These are phyloP conservation scores for Gynostemma pentaphyllum DNA, from an alignment of 306 rosid species.

Conservation along the genomic window DNA sequence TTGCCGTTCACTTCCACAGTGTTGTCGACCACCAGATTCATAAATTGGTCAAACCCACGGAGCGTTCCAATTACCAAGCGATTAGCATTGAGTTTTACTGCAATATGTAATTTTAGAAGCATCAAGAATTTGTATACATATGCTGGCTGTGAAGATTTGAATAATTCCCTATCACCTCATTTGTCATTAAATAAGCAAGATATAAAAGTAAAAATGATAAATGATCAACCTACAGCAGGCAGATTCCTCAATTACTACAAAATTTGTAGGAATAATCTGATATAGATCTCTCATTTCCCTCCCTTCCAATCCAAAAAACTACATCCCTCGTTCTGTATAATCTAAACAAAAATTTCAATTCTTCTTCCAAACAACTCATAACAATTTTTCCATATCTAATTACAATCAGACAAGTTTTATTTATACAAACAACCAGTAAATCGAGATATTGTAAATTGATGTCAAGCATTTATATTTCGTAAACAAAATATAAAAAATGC, in stretches of 20 bases:
- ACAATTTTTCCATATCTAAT: not conserved
- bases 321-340: not conserved
- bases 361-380: not conserved
- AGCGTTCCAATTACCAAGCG: constrained; percentile 90
- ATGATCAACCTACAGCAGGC: not conserved
- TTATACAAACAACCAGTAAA: not conserved
- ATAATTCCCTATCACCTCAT: too few relatives aligned
- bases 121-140: not conserved
- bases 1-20: constrained; percentile 86
- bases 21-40: constrained; percentile 92
- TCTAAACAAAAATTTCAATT: not conserved
- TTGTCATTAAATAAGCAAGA: not conserved
- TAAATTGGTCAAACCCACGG: constrained; percentile 90
- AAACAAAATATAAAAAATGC: too few relatives aligned
- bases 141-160: too few relatives aligned
- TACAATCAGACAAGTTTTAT: not conserved
- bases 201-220: not conserved
- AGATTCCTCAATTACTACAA: not conserved
- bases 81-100: constrained; percentile 88
- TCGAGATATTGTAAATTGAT: not conserved
- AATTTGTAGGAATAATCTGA: not conserved
- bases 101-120: constrained; percentile 12
- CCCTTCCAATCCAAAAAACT: not conserved
- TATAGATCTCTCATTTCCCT: not conserved
- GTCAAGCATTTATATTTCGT: too few relatives aligned